Percentiles rank a stretch among this genome's conserved stretches.
Conservation (phyloP, 345 rosid genomes). For the Corymbia maculata region DNA sequence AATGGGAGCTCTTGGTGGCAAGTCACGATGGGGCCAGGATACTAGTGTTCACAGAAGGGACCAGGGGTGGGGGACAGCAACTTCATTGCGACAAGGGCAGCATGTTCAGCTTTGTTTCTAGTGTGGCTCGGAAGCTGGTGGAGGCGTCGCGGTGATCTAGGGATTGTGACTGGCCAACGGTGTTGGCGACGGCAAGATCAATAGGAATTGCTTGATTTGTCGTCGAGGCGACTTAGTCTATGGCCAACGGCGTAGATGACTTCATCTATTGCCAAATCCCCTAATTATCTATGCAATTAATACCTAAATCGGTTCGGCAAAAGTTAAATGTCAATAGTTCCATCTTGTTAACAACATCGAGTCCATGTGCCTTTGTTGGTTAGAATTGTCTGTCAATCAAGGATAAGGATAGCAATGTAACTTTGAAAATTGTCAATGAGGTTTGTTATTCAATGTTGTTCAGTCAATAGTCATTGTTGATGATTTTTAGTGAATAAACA, state of each 20-base stretch:
- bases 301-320: not conserved
- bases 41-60: no score
- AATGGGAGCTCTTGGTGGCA: no score
- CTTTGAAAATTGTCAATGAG: not conserved
- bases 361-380: not conserved
- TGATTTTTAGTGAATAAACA: not conserved
- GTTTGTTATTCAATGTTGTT: not conserved
- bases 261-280: no score
- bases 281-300: no score
- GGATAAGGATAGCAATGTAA: not conserved
- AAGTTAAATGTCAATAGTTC: no score
- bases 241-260: no score
- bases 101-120: no score
- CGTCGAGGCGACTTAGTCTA: not conserved
- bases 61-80: no score
- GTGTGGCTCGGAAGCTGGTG: no score
- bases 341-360: not conserved
- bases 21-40: no score
- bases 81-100: no score
- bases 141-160: no score
- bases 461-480: not conserved
- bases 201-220: not conserved
- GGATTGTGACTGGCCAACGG: not conserved
- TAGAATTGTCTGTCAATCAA: not conserved
- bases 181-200: not conserved